Conservation (phyloP, 2,329 filamentous ascomycete species). For the Falciphora oryzae region DNA sequence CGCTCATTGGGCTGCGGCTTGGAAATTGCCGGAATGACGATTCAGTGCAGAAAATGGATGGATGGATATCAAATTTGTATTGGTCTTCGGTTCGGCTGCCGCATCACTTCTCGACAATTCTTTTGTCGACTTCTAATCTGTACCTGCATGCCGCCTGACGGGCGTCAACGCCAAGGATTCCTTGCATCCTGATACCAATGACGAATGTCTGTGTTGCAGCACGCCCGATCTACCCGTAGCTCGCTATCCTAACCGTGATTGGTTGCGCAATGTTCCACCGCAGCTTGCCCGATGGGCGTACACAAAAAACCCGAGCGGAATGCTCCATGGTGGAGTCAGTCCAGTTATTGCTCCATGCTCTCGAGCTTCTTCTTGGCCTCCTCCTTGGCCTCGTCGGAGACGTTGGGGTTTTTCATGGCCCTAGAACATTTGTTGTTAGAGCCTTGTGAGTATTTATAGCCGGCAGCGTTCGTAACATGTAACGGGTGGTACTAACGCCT, state of each 20-base stretch:
- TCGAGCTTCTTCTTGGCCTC: constrained; percentile 46
- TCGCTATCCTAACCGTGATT: background rate
- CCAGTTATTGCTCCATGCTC: constrained; percentile 24
- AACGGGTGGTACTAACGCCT: constrained; percentile 35
- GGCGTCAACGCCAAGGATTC: background rate
- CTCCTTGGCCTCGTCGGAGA: constrained; percentile 50
- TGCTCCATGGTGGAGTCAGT: background rate
- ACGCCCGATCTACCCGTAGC: background rate
- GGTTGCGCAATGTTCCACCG: background rate
- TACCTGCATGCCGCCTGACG: background rate
- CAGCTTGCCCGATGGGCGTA: background rate
- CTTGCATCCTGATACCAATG: background rate
- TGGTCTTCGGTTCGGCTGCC: background rate
- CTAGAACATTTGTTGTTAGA: constrained; percentile 12
- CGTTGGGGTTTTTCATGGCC: constrained; percentile 50
- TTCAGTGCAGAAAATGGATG: background rate
- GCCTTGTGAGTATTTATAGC: no score
- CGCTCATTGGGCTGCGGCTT: background rate
- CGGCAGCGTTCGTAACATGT: no score
- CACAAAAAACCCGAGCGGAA: background rate
- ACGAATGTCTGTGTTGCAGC: background rate
- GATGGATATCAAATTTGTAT: background rate
- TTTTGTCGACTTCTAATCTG: background rate
- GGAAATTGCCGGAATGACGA: constrained; percentile 1
- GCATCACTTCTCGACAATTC: background rate